These are phyloP conservation scores for Proliferodiscus dingleyae DNA, from an alignment of 2,329 filamentous ascomycete species.

Conservation along the genomic window DNA sequence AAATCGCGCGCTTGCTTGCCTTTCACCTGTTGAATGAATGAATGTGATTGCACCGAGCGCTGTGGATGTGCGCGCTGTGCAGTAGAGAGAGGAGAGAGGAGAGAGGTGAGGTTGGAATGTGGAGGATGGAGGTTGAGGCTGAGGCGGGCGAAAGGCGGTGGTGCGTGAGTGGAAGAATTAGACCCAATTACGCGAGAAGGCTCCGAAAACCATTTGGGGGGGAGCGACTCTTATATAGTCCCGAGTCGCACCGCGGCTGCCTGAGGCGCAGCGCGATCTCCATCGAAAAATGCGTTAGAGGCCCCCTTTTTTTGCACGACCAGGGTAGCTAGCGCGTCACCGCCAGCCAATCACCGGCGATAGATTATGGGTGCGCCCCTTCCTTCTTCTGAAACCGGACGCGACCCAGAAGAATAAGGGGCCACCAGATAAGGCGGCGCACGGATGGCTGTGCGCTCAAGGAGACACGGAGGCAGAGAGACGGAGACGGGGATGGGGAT, in stretches of 20 bases:
- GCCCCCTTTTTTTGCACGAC: not conserved
- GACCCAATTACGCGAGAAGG: slow-evolving; percentile 21
- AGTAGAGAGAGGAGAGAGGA: slow-evolving; percentile 3
- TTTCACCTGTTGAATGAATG: slow-evolving; percentile 26
- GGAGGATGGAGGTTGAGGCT: slow-evolving; percentile 3
- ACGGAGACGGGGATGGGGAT: not conserved
- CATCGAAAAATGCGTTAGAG: not conserved
- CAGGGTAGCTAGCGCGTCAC: not conserved
- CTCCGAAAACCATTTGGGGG: slow-evolving; percentile 8
- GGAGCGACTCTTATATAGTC: slow-evolving; percentile 16
- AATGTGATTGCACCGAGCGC: slow-evolving; percentile 24
- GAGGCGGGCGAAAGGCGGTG: slow-evolving; percentile 4
- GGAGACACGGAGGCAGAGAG: not conserved
- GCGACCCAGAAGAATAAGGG: not conserved
- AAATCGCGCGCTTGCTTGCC: slow-evolving; percentile 6
- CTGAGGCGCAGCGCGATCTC: slow-evolving; percentile 5
- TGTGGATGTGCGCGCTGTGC: slow-evolving; percentile 20
- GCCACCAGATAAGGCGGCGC: not conserved
- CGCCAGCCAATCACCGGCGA: not conserved
- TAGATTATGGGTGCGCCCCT: not conserved
- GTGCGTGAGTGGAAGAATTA: slow-evolving; percentile 12
- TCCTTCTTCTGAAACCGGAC: slow-evolving; percentile 4
- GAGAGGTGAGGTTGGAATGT: slow-evolving; percentile 1
- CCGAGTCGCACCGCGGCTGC: slow-evolving; percentile 2
- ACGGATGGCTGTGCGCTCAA: not conserved